phyloP scores from a whole-genome alignment of 768 basidiomycete species.

The Sarcodon sp. region DNA sequence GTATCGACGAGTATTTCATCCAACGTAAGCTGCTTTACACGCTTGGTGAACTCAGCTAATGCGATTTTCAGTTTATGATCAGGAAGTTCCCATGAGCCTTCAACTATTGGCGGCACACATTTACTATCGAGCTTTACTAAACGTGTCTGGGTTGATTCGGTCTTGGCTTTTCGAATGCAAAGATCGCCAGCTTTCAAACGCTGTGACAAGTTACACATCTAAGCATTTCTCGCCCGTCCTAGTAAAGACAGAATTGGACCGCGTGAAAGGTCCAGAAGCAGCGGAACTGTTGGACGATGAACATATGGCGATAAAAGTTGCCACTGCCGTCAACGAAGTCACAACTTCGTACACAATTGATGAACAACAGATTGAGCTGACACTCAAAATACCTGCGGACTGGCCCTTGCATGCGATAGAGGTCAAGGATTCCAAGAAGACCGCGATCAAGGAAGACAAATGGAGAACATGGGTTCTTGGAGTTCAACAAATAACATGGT shows the following conservation, averaged over 20 bases:
- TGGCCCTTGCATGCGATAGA: slow-evolving; percentile 87
- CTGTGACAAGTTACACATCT: slow-evolving; percentile 69
- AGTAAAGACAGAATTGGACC: slow-evolving; percentile 70
- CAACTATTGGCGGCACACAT: slow-evolving; percentile 73
- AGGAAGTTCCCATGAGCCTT: slow-evolving; percentile 34
- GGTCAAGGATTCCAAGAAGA: slow-evolving; percentile 69
- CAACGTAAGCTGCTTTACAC: slow-evolving; percentile 34
- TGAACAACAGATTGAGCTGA: slow-evolving; percentile 87
- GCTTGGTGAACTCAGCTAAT: not conserved
- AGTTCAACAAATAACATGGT: slow-evolving; percentile 83
- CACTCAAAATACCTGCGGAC: slow-evolving; percentile 72
- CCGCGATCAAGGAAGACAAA: slow-evolving; percentile 80
- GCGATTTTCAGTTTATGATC: slow-evolving; percentile 41
- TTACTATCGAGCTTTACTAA: slow-evolving; percentile 77
- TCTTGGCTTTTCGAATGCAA: slow-evolving; percentile 80
- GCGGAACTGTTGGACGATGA: slow-evolving; percentile 58
- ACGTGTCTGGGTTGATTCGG: slow-evolving; percentile 76
- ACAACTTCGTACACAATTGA: slow-evolving; percentile 79
- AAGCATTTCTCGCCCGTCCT: slow-evolving; percentile 83
- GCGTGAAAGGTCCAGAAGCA: slow-evolving; percentile 43
- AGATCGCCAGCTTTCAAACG: slow-evolving; percentile 74
- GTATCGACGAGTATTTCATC: slow-evolving; percentile 71
- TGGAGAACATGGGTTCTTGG: slow-evolving; percentile 94
- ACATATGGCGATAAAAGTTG: slow-evolving; percentile 69
- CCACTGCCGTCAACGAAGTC: slow-evolving; percentile 64